phyloP scores from a whole-genome alignment of 1,284 basidiomycete species.

The Ganoderma lucidum region DNA sequence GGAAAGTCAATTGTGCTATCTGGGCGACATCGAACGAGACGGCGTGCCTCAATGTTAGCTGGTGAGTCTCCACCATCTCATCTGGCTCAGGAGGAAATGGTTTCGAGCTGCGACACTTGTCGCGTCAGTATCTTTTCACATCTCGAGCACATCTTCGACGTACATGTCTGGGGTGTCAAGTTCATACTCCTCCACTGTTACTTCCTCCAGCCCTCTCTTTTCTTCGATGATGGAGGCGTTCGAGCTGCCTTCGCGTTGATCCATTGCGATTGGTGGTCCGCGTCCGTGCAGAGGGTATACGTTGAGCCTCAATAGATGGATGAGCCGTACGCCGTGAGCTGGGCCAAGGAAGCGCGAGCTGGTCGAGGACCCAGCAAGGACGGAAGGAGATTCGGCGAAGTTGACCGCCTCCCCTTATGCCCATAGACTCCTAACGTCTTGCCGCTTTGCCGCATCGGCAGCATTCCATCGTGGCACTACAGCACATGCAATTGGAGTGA shows the following conservation, averaged over 20 bases:
- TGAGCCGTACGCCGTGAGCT: background rate
- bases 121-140: background rate
- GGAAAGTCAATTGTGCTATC: background rate
- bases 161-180: slow-evolving; percentile 20
- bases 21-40: background rate
- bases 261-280: background rate
- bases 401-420: background rate
- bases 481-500: background rate
- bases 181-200: slow-evolving; percentile 13
- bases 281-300: background rate
- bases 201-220: slow-evolving; percentile 9
- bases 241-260: slow-evolving; percentile 11
- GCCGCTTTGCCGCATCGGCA: background rate
- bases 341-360: background rate
- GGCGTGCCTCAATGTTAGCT: slow-evolving; percentile 56
- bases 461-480: background rate
- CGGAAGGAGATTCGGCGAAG: background rate
- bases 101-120: slow-evolving; percentile 22
- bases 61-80: slow-evolving; percentile 58
- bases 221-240: slow-evolving; percentile 15
- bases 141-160: background rate
- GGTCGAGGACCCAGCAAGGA: background rate
- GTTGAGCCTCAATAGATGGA: background rate
- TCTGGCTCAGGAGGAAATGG: slow-evolving; percentile 65
- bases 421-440: background rate